Conservation (phyloP, 2,329 filamentous ascomycete species). For the Beauveria sp. region DNA sequence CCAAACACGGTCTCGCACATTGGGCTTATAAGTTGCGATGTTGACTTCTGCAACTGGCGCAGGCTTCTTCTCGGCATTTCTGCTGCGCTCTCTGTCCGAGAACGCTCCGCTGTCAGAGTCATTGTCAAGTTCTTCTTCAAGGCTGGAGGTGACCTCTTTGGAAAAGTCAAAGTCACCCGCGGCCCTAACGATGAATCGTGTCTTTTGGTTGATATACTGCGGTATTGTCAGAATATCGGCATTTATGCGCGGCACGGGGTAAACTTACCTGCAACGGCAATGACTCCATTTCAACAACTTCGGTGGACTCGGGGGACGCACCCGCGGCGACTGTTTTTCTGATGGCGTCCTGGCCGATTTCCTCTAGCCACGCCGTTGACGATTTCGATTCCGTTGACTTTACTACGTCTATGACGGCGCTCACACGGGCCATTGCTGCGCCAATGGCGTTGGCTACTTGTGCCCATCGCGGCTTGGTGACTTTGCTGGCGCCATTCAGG, state of each 20-base stretch:
- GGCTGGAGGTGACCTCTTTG: background rate
- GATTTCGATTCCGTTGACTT: constrained; percentile 38
- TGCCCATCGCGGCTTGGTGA: constrained; percentile 49
- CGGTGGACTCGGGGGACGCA: constrained; percentile 34
- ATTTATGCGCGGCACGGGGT: background rate
- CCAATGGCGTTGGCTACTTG: constrained; percentile 59
- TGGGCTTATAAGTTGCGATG: constrained; percentile 38
- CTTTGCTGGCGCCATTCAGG: constrained; percentile 47
- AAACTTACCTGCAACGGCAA: constrained; percentile 42
- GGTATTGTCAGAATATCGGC: constrained; percentile 10
- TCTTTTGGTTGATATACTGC: constrained; percentile 45
- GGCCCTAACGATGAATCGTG: constrained; percentile 49
- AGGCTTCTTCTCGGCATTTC: background rate
- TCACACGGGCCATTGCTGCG: constrained; percentile 54
- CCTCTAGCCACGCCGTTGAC: constrained; percentile 28
- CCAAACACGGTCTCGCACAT: constrained; percentile 45
- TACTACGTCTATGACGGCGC: constrained; percentile 43
- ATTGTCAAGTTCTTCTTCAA: background rate
- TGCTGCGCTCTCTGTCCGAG: constrained; percentile 15
- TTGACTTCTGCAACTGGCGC: constrained; percentile 21
- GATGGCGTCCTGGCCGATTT: constrained; percentile 33
- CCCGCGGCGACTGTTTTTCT: constrained; percentile 38
- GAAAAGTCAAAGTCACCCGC: constrained; percentile 49
- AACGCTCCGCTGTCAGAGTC: constrained; percentile 16
- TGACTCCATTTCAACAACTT: constrained; percentile 44